Conservation (phyloP, 108 stramenopile species). For the Cyclotella cryptica region DNA sequence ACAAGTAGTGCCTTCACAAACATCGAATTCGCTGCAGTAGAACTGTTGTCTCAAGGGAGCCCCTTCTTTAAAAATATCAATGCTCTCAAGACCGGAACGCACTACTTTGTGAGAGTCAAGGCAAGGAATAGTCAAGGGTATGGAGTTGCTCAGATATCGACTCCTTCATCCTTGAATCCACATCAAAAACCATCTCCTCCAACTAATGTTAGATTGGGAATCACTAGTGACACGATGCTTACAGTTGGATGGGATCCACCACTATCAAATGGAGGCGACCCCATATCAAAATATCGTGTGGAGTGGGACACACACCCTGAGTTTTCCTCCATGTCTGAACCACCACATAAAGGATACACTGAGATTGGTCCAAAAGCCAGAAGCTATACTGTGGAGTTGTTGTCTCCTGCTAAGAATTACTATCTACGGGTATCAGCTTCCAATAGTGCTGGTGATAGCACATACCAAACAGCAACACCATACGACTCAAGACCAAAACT, state of each 20-base stretch:
- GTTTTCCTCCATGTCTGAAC: slow-evolving; percentile 58
- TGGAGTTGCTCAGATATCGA: slow-evolving; percentile 65
- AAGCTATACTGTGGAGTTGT: slow-evolving; percentile 58
- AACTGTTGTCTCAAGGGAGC: slow-evolving; percentile 74
- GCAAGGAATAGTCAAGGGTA: slow-evolving; percentile 83
- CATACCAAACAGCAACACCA: slow-evolving; percentile 48
- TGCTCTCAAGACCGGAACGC: slow-evolving; percentile 62
- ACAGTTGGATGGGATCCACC: slow-evolving; percentile 73
- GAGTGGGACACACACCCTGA: slow-evolving; percentile 80
- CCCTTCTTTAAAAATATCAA: slow-evolving; percentile 79
- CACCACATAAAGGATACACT: slow-evolving; percentile 74
- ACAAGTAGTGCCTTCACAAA: slow-evolving; percentile 51
- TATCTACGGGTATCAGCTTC: slow-evolving; percentile 68
- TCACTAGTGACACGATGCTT: slow-evolving; percentile 84
- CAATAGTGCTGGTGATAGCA: slow-evolving; percentile 70
- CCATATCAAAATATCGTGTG: slow-evolving; percentile 68
- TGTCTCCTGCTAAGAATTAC: slow-evolving; percentile 54
- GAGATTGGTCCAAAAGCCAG: slow-evolving; percentile 52
- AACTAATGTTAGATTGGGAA: slow-evolving; percentile 60
- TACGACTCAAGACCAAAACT: slow-evolving; percentile 47
- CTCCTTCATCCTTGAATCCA: slow-evolving; percentile 74
- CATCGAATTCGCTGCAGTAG: slow-evolving; percentile 40
- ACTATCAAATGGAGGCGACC: slow-evolving; percentile 75
- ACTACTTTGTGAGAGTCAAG: slow-evolving; percentile 81
- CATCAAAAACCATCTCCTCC: slow-evolving; percentile 77